Conservation (phyloP, 495 filamentous ascomycete species). For the Talaromyces proteolyticus region DNA sequence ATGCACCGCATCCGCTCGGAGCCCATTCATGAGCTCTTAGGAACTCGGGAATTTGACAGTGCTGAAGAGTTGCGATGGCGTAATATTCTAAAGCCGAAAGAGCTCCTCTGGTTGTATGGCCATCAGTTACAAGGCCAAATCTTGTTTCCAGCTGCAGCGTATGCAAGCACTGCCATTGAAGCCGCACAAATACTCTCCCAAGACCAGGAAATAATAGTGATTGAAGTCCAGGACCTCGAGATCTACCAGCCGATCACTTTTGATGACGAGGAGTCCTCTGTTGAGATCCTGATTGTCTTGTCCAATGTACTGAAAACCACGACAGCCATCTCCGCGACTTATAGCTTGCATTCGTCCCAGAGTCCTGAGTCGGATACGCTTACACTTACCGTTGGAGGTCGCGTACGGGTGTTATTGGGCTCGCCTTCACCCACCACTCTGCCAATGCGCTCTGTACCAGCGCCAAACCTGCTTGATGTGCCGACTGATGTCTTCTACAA, state of each 20-base stretch:
- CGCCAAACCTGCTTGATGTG: constrained; percentile 27
- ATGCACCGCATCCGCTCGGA: constrained; percentile 38
- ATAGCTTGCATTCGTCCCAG: too few species aligned
- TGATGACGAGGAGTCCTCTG: neutral
- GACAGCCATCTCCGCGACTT: constrained; percentile 2
- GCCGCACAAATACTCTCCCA: constrained; percentile 15
- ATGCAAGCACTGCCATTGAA: constrained; percentile 40
- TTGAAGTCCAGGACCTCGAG: neutral
- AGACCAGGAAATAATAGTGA: neutral
- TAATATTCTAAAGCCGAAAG: constrained; percentile 24
- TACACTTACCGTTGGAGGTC: too few species aligned
- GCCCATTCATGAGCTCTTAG: constrained; percentile 37
- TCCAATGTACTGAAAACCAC: neutral
- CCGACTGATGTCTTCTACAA: constrained; percentile 34
- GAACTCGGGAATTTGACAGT: constrained; percentile 26
- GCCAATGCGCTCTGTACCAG: too few species aligned
- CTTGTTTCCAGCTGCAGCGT: constrained; percentile 40
- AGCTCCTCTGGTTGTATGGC: constrained; percentile 43
- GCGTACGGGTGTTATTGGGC: too few species aligned
- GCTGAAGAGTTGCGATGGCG: constrained; percentile 33
- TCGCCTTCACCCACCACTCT: too few species aligned
- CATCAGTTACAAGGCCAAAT: constrained; percentile 31
- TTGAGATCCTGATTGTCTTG: neutral
- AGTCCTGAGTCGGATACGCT: too few species aligned
- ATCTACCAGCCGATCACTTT: neutral